Evolutionary conservation across 352 stramenopile species (phyloP).

Genomic region (Pythium utonaiense): DNA sequence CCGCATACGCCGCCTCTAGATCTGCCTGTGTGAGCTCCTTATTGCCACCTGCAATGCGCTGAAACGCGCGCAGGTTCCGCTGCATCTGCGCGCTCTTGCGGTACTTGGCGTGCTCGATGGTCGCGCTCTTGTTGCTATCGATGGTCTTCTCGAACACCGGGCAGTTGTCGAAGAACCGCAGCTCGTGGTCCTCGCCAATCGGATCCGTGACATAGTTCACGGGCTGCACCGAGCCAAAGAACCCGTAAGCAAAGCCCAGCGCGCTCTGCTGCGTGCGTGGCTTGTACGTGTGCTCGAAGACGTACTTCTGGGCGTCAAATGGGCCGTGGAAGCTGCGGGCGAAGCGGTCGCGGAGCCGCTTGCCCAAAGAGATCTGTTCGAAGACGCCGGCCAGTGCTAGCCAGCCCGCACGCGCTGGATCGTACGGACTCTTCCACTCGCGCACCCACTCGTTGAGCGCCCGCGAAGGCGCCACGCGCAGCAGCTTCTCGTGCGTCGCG

Average conservation of each 20-base stretch:
- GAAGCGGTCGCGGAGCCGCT: slow-evolving; percentile 48
- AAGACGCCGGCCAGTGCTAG: slow-evolving; percentile 51
- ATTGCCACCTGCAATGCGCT: slow-evolving; percentile 18
- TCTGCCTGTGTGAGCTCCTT: slow-evolving; percentile 46
- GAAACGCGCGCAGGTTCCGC: slow-evolving; percentile 47
- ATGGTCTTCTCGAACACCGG: slow-evolving; percentile 52
- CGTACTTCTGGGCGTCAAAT: slow-evolving; percentile 38
- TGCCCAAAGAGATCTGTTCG: slow-evolving; percentile 60
- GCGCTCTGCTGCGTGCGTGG: slow-evolving; percentile 74
- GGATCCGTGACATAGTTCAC: slow-evolving; percentile 50
- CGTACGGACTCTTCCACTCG: slow-evolving; percentile 55
- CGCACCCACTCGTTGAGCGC: slow-evolving; percentile 26
- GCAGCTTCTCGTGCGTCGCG: slow-evolving; percentile 37
- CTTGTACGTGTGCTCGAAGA: slow-evolving; percentile 83
- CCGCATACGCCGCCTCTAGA: slow-evolving; percentile 74
- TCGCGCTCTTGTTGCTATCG: slow-evolving; percentile 61
- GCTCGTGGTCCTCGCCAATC: slow-evolving; percentile 50
- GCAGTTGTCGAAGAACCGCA: slow-evolving; percentile 86
- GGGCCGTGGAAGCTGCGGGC: slow-evolving; percentile 18
- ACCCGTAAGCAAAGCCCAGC: slow-evolving; percentile 67
- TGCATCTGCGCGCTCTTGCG: slow-evolving; percentile 48
- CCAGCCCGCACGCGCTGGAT: slow-evolving; percentile 37
- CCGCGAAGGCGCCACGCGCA: neutral
- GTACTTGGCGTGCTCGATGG: slow-evolving; percentile 51
- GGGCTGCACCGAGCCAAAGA: slow-evolving; percentile 58